phyloP scores from a whole-genome alignment of 257 asterid species.

The Solanum ossicruentum region DNA sequence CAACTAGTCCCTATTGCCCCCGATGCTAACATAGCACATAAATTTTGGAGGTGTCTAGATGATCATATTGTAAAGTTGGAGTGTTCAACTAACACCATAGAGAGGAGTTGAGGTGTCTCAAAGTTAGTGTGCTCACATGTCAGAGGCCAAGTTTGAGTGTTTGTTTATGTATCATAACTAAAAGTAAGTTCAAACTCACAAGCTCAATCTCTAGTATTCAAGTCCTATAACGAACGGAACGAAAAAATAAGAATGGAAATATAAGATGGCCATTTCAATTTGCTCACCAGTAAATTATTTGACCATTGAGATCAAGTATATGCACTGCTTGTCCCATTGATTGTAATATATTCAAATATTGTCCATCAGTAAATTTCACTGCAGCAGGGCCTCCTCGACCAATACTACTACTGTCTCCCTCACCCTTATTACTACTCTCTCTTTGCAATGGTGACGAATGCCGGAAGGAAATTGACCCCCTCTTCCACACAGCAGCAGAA shows the following conservation, averaged over 20 bases:
- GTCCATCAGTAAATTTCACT: conserved; percentile 53
- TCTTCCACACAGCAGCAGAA: conserved; percentile 36
- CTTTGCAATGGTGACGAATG: conserved; percentile 80
- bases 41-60: too few species aligned
- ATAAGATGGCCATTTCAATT: neutral
- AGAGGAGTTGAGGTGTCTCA: too few species aligned
- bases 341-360: conserved; percentile 77
- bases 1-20: too few species aligned
- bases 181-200: neutral
- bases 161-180: too few species aligned
- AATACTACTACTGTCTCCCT: neutral
- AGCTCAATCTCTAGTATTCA: neutral
- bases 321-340: conserved; percentile 88
- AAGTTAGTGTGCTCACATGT: too few species aligned
- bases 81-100: too few species aligned
- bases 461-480: conserved; percentile 52
- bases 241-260: neutral
- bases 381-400: conserved; percentile 34
- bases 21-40: too few species aligned
- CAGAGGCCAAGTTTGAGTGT: too few species aligned
- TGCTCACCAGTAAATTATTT: conserved; percentile 81
- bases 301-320: conserved; percentile 45
- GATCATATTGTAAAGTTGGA: too few species aligned
- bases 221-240: neutral
- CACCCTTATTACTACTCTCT: conserved; percentile 41